Conservation (phyloP, 768 basidiomycete species). For the Mycena amicta region DNA sequence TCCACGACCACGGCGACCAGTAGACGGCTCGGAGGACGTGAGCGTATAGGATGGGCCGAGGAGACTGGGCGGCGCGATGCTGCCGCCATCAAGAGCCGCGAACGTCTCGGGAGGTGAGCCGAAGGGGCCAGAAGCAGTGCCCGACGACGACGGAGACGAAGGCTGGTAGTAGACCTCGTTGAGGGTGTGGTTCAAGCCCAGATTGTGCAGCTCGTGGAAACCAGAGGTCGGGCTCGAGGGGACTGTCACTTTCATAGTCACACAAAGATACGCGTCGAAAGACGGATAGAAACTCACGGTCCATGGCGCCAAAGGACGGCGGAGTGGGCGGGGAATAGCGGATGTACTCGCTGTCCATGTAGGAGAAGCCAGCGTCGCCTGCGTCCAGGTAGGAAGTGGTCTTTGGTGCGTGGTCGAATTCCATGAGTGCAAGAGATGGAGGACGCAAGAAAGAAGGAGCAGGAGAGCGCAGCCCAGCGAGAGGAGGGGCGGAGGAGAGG, state of each 20-base stretch:
- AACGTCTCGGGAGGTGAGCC: slow-evolving; percentile 52
- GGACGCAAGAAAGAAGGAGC: slow-evolving; percentile 38
- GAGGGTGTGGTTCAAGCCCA: slow-evolving; percentile 58
- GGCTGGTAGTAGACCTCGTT: slow-evolving; percentile 64
- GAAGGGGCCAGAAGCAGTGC: slow-evolving; percentile 46
- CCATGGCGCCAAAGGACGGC: slow-evolving; percentile 60
- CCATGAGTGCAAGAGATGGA: slow-evolving; percentile 40
- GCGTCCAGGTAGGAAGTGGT: slow-evolving; percentile 51
- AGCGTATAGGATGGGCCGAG: slow-evolving; percentile 53
- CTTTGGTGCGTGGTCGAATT: slow-evolving; percentile 50
- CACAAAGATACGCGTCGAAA: slow-evolving; percentile 6
- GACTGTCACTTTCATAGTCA: slow-evolving; percentile 38
- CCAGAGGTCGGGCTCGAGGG: slow-evolving; percentile 50
- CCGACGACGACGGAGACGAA: slow-evolving; percentile 49
- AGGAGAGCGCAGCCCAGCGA: slow-evolving; percentile 23
- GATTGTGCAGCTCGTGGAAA: slow-evolving; percentile 65
- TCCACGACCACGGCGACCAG: slow-evolving; percentile 70
- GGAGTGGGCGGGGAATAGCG: slow-evolving; percentile 63
- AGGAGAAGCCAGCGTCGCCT: slow-evolving; percentile 46
- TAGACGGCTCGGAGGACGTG: slow-evolving; percentile 58
- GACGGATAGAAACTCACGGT: slow-evolving; percentile 48
- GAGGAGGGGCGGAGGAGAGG: slow-evolving; percentile 19
- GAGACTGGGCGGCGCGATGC: slow-evolving; percentile 73
- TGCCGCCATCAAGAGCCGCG: slow-evolving; percentile 64
- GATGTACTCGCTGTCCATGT: slow-evolving; percentile 65